Evolutionary conservation across 441 rosid species (phyloP), one percentile per base, ranked within the genome.

Genomic region (Isatis lusitanica): DNA sequence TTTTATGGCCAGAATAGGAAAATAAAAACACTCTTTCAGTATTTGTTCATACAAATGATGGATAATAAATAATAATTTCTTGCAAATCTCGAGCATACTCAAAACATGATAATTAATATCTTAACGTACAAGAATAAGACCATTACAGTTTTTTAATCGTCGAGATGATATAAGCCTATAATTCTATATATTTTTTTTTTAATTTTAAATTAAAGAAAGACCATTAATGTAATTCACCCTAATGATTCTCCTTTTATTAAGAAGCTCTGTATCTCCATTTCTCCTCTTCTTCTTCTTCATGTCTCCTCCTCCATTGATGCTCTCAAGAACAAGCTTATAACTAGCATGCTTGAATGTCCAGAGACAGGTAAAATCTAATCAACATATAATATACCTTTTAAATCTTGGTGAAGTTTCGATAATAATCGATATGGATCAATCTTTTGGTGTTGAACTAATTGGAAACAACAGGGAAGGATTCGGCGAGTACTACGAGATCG

Each of bases 321-420:
- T 78, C 70, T 63, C 18, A 68, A 48, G 65, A 66, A 42, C 38
- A 52, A 17, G 50, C 76, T 50, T 66, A 58, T 13, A 59, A 40
- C 13, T 81, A 83, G 79, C 86, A 84, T 85, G 85, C 87, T 84
- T 88, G 83, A 79, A 90, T 90, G 96, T 84, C 91, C 84, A 83
- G 81, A 81, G 82, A 84, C 63, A 87, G 93, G 93, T 90, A 62
- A 21, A 73, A 36, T 21, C 7, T 24, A 46, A 11, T 60, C 17
- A 36, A 40, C 30, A 63, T 5, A 47, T 3, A n/a, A 3, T 60
- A 6, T 21, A 6, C 10, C 0, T 26, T 39, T 21, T 65, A 7
- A 4, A 28, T 58, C 18, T 59, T 60, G 39, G 15, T 43, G 2
- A 60, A 10, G 4, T 40, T 39, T 4, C 2, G 7, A 55, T 53